Conservation (phyloP, 2,329 filamentous ascomycete species). For the Mycosphaerella sp. region DNA sequence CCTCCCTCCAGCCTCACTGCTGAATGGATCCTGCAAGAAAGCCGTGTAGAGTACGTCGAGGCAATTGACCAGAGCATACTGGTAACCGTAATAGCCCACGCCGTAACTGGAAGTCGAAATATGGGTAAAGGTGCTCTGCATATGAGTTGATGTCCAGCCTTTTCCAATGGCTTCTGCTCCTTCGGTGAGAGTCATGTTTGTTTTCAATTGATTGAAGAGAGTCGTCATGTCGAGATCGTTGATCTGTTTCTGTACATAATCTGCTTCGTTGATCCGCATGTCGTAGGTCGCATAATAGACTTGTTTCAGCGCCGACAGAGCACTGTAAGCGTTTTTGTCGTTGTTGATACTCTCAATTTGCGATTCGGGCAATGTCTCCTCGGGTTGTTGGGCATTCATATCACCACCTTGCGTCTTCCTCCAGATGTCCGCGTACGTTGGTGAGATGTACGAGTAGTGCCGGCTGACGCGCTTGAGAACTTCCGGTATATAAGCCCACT, state of each 20-base stretch:
- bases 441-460: slow-evolving; percentile 8
- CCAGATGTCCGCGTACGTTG: neutral
- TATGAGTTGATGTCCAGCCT: neutral
- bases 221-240: neutral
- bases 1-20: slow-evolving; percentile 60
- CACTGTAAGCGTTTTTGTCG: neutral
- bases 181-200: neutral
- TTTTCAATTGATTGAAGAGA: neutral
- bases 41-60: slow-evolving; percentile 75
- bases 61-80: slow-evolving; percentile 62
- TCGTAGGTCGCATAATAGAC: neutral
- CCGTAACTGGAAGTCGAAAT: neutral
- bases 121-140: neutral
- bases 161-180: neutral
- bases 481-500: neutral
- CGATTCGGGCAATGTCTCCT: neutral
- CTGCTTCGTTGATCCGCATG: neutral
- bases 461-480: neutral
- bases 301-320: neutral
- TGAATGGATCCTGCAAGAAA: slow-evolving; percentile 70
- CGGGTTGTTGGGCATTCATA: neutral
- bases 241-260: neutral
- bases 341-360: neutral
- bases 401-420: neutral
- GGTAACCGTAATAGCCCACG: slow-evolving; percentile 2